Percentiles rank a stretch among this genome's conserved stretches.
These are phyloP conservation scores for Podospora pseudopauciseta DNA, from an alignment of 495 filamentous ascomycete species.

Conservation along the genomic window DNA sequence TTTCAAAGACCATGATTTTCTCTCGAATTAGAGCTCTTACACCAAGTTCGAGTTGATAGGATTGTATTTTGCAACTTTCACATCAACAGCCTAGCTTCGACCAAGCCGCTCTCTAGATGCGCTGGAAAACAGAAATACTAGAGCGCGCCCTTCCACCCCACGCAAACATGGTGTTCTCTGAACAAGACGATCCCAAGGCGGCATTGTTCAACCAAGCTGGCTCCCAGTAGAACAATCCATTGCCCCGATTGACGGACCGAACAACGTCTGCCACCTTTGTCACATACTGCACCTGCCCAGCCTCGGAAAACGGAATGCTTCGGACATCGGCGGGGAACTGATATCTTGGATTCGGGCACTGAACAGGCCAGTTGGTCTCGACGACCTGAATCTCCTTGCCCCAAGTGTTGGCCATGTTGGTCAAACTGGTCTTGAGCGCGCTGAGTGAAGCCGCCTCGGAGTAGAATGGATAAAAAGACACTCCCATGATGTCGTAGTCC, in stretches of 20 bases:
- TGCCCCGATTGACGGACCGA: slow-evolving; percentile 45
- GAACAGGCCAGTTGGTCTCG: slow-evolving; percentile 65
- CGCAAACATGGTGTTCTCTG: slow-evolving; percentile 47
- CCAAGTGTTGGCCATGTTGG: slow-evolving; percentile 56
- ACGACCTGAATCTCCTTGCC: slow-evolving; percentile 60
- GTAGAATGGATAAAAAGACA: slow-evolving; percentile 71
- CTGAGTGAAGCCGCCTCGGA: slow-evolving; percentile 52
- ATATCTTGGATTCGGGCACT: slow-evolving; percentile 52
- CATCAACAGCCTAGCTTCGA: neutral
- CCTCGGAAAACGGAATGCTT: slow-evolving; percentile 56
- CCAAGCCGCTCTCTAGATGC: slow-evolving; percentile 15
- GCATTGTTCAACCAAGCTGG: slow-evolving; percentile 66
- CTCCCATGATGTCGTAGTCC: slow-evolving; percentile 67
- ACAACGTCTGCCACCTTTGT: slow-evolving; percentile 53
- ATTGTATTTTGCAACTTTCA: neutral
- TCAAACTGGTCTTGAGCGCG: slow-evolving; percentile 52
- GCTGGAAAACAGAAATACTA: slow-evolving; percentile 32
- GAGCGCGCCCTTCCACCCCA: slow-evolving; percentile 30
- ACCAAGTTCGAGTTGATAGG: neutral
- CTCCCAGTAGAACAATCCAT: slow-evolving; percentile 68
- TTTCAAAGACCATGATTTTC: too few species aligned
- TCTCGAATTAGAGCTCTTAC: neutral
- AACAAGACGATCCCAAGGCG: slow-evolving; percentile 51
- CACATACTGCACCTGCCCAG: slow-evolving; percentile 58
- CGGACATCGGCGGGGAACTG: slow-evolving; percentile 56